Percentiles rank a stretch among this genome's conserved stretches.
These are phyloP conservation scores for Simplicillium sp. DNA, from an alignment of 2,329 filamentous ascomycete species.

Conservation along the genomic window DNA sequence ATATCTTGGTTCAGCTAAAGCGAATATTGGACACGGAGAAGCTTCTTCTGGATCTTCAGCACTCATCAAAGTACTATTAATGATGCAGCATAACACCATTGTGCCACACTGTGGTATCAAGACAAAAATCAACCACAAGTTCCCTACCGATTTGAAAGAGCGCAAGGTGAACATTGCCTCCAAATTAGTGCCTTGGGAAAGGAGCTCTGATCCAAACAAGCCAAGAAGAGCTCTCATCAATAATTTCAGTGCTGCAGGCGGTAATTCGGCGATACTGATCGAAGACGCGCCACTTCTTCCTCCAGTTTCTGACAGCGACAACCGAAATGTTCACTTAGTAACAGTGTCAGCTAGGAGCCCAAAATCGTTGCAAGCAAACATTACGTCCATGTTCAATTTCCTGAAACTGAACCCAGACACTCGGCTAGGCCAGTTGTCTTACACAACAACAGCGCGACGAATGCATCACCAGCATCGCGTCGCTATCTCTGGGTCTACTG, in stretches of 20 bases:
- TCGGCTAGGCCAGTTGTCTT: neutral
- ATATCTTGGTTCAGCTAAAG: slow-evolving; percentile 8
- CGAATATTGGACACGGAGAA: neutral
- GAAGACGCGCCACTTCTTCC: slow-evolving; percentile 37
- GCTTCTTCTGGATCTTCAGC: slow-evolving; percentile 21
- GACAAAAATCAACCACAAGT: slow-evolving; percentile 30
- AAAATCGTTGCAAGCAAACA: neutral
- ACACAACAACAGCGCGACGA: neutral
- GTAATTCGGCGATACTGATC: slow-evolving; percentile 53
- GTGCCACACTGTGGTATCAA: slow-evolving; percentile 40
- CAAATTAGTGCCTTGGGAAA: no score
- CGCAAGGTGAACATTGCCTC: slow-evolving; percentile 29
- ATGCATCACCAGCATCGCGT: neutral
- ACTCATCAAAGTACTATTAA: neutral
- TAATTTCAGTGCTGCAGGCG: slow-evolving; percentile 43
- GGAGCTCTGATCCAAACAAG: no score
- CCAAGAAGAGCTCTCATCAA: slow-evolving; percentile 33
- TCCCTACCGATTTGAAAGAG: slow-evolving; percentile 28
- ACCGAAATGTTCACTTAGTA: neutral
- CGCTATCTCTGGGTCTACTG: neutral
- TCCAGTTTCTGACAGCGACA: neutral
- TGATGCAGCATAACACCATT: neutral
- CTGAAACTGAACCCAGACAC: neutral
- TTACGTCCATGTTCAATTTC: neutral
- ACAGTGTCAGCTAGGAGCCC: slow-evolving; percentile 2